Base-by-base conservation (phyloP, 2,329 filamentous ascomycete genomes). In the Diaporthe australafricana region DNA sequence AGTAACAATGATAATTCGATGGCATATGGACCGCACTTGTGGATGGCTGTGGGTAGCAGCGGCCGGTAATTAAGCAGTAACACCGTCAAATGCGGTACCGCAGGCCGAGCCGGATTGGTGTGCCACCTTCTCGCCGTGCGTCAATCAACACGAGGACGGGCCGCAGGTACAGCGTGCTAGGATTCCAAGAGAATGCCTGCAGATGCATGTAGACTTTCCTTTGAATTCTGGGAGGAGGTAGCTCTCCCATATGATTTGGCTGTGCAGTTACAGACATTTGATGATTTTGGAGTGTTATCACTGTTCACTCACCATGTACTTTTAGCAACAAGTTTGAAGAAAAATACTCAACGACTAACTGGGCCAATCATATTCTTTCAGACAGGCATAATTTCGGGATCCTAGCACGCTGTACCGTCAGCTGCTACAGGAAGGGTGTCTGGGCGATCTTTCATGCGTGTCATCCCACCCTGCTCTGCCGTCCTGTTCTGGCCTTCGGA, bases 91-190 rank as follows among this genome's bases (percentile, higher is more conserved):
- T n/a, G 9, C 50, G 35, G 55, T 45, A 60, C 35, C 22, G 8
- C 55, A 42, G 22, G 35, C 55, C 55, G 35, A 27, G 22, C 4
- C 35, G 16, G 55, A 55, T 42, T 27, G 55, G 35, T 27, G 22
- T 57, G 35, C 22, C 55, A 11, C 22, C 8, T 42, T 57, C 38
- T 53, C 50, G 50, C 50, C 17, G 38, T 60, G 22, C 56, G 22
- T 42, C 22, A 60, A 60, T 60, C n/a, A 60, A 30, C 56, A 45
- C 38, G 56, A 60, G 56, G 22, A 60, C 56, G 56, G 38, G 22
- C 22, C 38, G 22, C 25, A 27, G 38, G 55, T 57, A 42, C 56
- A 8, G 38, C 35, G 9, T 60, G 56, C 56, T 30, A 30, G 35
- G 55, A 42, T 57, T 40, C n/a, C 22, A 32, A 20, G 20, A 53